Percentiles rank a stretch among this genome's conserved stretches.
These are phyloP conservation scores for Leishmania gerbilli DNA, from an alignment of 208 protist species.

Conservation along the genomic window DNA sequence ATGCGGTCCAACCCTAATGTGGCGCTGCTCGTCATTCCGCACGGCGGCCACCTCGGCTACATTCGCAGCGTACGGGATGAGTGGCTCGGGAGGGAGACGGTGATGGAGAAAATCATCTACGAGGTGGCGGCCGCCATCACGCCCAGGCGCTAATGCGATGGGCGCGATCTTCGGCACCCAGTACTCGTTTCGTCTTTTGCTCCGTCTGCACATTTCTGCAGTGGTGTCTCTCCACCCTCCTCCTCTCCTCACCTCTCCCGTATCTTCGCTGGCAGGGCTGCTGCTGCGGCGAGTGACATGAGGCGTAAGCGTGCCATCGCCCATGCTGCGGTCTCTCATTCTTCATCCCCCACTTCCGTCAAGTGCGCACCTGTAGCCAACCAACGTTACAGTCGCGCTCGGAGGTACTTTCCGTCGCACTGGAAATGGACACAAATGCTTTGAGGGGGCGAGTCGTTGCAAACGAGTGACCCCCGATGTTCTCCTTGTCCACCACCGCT, in stretches of 20 bases:
- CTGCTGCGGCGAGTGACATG: background rate
- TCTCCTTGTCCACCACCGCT: background rate
- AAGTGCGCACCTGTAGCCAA: background rate
- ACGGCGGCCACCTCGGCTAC: constrained; percentile 71
- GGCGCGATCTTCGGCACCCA: background rate
- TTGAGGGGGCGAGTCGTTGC: background rate
- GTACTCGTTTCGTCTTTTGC: background rate
- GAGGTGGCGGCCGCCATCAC: constrained; percentile 13
- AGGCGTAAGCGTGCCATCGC: background rate
- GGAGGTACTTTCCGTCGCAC: background rate
- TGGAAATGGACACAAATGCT: background rate
- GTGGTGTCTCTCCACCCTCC: no score
- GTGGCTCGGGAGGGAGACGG: constrained; percentile 42
- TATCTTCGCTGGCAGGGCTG: background rate
- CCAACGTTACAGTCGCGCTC: background rate
- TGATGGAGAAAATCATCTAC: constrained; percentile 45
- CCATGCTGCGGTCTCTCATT: background rate
- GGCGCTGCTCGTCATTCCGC: constrained; percentile 47
- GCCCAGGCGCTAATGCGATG: background rate
- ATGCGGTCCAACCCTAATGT: constrained; percentile 41
- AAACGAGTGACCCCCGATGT: background rate
- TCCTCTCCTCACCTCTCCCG: background rate
- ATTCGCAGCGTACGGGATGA: constrained; percentile 37
- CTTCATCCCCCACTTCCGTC: background rate
- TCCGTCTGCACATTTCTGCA: background rate